Base-by-base conservation (phyloP, 495 filamentous ascomycete genomes). In the Mytilinidion resinicola region DNA sequence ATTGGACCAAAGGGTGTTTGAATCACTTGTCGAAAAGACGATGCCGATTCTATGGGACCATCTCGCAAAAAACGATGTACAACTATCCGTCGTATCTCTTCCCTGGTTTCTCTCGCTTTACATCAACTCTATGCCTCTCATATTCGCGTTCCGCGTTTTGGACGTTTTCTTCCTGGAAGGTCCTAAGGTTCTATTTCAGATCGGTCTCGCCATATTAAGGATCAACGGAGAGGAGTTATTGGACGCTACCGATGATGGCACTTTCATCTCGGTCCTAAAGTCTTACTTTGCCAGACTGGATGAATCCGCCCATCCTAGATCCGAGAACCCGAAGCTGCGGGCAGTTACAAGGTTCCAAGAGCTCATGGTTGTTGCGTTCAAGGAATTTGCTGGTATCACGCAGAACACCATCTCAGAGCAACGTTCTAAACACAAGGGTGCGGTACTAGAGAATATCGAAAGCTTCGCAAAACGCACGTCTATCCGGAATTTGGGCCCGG, bases 1-100 rank as follows among this genome's bases (percentile, higher is more conserved):
- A 11, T 81, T 98, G 11, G 93, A 98, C 66, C 93, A 98, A 66
- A 86, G 90, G 59, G 93, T 98, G 1, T 97, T 98, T 69, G 93
- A 98, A 72, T 93, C 89, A 1, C 76, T 97, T 0, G 93, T 98
- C 15, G 95, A 98, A 70, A 95, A 89, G 75, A 98, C 92, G 0
- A 98, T 98, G 93, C 93, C 93, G 11, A 88, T 98, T 43, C 79
- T 98, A 5, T 98, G 93, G 95, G 91, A 97, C 17, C 95, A 98
- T 62, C 86, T 98, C 14, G 83, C 86, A 53, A 96, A 92, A 70
- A 90, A 85, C 51, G 93, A 98, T 67, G 91, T 98, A 19, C 93
- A 98, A 73, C 84, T 98, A n/a, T 97, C 95, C 0, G 93, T 98
- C 34, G 95, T 97, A 8, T 96, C 92, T 33, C 78, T 98, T 9